These are phyloP conservation scores for Rhodotorula sp. DNA, from an alignment of 1,284 basidiomycete genomes.

Conservation along the genomic window DNA sequence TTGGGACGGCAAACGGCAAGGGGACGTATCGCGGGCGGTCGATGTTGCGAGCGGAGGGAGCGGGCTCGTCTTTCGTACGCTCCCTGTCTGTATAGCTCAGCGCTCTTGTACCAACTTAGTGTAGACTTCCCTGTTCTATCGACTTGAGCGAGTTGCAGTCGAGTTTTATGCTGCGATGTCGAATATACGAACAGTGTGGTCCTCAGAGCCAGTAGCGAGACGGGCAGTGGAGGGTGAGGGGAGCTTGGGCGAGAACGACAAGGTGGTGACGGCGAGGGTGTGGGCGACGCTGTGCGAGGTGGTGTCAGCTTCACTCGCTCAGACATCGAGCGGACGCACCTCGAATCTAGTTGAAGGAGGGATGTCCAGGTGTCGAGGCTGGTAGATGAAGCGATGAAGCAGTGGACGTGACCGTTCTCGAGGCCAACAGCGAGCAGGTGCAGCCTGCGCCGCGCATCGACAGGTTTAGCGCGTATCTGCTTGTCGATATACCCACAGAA, in stretches of 20 bases:
- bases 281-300: slow-evolving; percentile 45
- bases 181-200: slow-evolving; percentile 51
- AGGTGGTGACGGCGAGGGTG: slow-evolving; percentile 49
- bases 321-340: neutral
- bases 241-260: slow-evolving; percentile 36
- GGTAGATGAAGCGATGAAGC: slow-evolving; percentile 41
- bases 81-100: slow-evolving; percentile 19
- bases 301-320: neutral
- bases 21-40: slow-evolving; percentile 8
- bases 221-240: slow-evolving; percentile 24
- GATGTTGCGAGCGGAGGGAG: neutral
- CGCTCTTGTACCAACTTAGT: neutral
- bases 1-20: slow-evolving; percentile 4
- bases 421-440: slow-evolving; percentile 51
- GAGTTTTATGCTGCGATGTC: slow-evolving; percentile 23
- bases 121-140: neutral
- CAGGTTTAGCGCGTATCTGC: neutral
- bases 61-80: slow-evolving; percentile 22
- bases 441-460: neutral
- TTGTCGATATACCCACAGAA: neutral
- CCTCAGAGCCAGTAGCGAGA: slow-evolving; percentile 53
- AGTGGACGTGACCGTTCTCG: slow-evolving; percentile 49
- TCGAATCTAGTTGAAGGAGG: slow-evolving; percentile 8
- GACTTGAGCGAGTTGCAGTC: neutral
- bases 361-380: slow-evolving; percentile 39